Evolutionary conservation across 208 protist species (phyloP).

Genomic region (Wallacemonas rigidus): DNA sequence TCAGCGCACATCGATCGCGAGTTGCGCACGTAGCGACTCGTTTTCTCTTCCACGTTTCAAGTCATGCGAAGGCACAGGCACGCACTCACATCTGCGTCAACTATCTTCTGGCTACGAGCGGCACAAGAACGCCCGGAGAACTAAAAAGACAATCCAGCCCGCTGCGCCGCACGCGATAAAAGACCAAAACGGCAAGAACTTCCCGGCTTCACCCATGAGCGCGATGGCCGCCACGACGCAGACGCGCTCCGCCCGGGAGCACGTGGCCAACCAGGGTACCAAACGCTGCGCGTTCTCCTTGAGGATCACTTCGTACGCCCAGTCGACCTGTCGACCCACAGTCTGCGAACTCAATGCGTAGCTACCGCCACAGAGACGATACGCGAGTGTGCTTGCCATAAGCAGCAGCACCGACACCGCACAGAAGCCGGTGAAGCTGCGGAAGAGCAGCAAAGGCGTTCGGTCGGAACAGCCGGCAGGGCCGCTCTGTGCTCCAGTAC

Average conservation of each 20-base stretch:
- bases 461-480: not conserved
- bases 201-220: constrained; percentile 31
- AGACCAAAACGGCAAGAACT: constrained; percentile 30
- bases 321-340: constrained; percentile 31
- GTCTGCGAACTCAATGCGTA: constrained; percentile 21
- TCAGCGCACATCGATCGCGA: no score
- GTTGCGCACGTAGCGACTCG: no score
- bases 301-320: constrained; percentile 27
- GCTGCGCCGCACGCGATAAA: constrained; percentile 3
- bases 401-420: constrained; percentile 20
- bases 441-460: constrained; percentile 26
- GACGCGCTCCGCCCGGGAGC: constrained; percentile 21
- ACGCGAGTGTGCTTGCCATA: constrained; percentile 35
- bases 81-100: no score
- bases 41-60: no score
- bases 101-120: not conserved
- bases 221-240: constrained; percentile 22
- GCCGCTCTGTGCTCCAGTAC: not conserved
- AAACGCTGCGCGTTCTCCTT: constrained; percentile 17
- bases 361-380: constrained; percentile 28
- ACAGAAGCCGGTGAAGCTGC: constrained; percentile 30
- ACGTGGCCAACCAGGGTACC: constrained; percentile 7
- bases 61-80: no score
- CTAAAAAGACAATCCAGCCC: constrained; percentile 10
- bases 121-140: not conserved